phyloP scores from a whole-genome alignment of 1,284 basidiomycete species.

The Athelia psychrophila region DNA sequence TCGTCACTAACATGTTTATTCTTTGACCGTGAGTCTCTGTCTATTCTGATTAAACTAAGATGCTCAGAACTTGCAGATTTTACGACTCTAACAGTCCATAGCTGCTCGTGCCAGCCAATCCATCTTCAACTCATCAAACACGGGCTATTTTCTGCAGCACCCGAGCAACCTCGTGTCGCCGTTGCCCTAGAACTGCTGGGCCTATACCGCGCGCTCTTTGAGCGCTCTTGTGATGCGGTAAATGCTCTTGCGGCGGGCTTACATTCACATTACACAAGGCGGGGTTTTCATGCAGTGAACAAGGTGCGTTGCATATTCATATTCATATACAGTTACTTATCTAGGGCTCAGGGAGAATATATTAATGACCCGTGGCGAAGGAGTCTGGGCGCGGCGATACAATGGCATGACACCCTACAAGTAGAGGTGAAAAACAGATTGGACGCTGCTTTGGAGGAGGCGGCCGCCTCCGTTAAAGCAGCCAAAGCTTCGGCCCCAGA shows the following conservation, averaged over 20 bases:
- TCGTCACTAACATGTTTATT: no score
- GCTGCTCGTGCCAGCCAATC: constrained; percentile 3
- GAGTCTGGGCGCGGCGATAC: not conserved
- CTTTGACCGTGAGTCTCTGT: no score
- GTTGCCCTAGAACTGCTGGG: constrained; percentile 15
- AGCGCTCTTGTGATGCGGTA: constrained; percentile 19
- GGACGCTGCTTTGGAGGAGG: not conserved
- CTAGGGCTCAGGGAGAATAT: not conserved
- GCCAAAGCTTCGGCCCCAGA: not conserved
- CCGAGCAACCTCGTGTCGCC: constrained; percentile 12
- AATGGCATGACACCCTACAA: not conserved
- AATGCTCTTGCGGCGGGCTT: constrained; percentile 15
- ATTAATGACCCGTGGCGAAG: not conserved
- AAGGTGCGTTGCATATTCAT: not conserved
- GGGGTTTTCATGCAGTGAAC: constrained; percentile 13
- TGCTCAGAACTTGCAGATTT: no score
- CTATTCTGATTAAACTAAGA: no score
- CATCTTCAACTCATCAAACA: constrained; percentile 7
- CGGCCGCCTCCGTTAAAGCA: not conserved
- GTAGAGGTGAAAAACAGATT: not conserved
- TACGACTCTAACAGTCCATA: no score
- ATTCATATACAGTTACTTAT: not conserved
- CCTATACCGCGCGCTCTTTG: constrained; percentile 15
- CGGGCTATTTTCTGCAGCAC: constrained; percentile 19
- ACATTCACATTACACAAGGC: constrained; percentile 12